Base-by-base conservation (phyloP, 768 basidiomycete species). In the Strobilomyces dryophilus region DNA sequence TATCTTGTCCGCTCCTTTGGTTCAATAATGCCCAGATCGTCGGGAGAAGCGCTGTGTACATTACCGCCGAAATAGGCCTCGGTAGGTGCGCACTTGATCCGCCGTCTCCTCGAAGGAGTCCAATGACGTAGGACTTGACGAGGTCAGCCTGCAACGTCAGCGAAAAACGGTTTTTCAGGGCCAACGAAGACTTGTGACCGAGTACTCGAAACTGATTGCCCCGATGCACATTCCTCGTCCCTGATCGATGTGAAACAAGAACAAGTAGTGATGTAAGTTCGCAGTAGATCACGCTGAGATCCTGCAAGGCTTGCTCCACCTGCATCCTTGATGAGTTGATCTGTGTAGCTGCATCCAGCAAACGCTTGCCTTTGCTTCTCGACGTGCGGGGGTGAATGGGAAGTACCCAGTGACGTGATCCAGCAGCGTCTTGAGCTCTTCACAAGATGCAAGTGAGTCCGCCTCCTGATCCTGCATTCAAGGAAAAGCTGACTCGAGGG, bases 371-470 rank as follows among this genome's bases (percentile, higher is more conserved):
- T 85, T 85, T 56, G 79, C 75, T 63, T 89, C 85, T 42, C 78
- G 75, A 52, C 68, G 74, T 70, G 55, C 74, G 67, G 72, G 68
- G 39, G 63, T 67, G 68, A 92, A 93, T 1, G 95, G 95, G 66
- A 98, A 97, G 69, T 93, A 92, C 4, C 85, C 76, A 6, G 82
- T 69, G 79, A 95, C 87, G 63, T 92, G 84, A 11, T 77, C 76
- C 1, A 97, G 74, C 17, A 97, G 67, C 11, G 68, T 68, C 51
- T 73, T 73, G 40, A 92, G 73, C 48, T 85, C 79, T 11, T 78
- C 75, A 20, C 76, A 64, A 12, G 73, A 66, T 6, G 51, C 47
- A 8, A 57, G 59, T 18, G 61, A 54, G 46, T 66, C 62, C 4
- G 49, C 45, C 34, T 52, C 65, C 64, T 66, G 53, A 61, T 58